These are phyloP conservation scores for Arthonia radiata DNA, from an alignment of 495 filamentous ascomycete genomes.

Conservation along the genomic window DNA sequence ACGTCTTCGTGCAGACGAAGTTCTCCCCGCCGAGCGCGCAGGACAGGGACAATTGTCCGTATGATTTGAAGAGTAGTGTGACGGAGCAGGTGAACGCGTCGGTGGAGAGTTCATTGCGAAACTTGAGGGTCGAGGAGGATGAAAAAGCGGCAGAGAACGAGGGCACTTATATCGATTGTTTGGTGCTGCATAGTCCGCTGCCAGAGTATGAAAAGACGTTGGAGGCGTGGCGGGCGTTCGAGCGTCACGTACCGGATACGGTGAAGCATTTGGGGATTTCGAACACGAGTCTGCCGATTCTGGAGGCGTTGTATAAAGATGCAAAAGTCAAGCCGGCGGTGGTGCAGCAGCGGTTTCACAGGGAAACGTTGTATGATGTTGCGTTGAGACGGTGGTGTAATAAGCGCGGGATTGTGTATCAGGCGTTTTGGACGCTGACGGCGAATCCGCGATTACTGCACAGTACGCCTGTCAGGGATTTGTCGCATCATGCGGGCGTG, in stretches of 20 bases:
- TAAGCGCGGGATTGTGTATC: conserved; percentile 34
- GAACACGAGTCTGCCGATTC: conserved; percentile 31
- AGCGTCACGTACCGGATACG: conserved; percentile 34
- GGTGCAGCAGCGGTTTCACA: conserved; percentile 56
- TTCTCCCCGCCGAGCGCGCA: conserved; percentile 40
- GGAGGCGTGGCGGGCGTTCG: conserved; percentile 36
- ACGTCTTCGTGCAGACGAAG: conserved; percentile 59
- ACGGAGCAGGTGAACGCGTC: conserved; percentile 38
- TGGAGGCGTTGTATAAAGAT: conserved; percentile 23
- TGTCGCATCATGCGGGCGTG: conserved; percentile 23
- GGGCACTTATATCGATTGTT: conserved; percentile 40
- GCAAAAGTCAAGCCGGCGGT: conserved; percentile 28
- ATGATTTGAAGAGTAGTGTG: conserved; percentile 23
- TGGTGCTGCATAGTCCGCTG: conserved; percentile 50
- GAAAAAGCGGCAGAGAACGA: conserved; percentile 9
- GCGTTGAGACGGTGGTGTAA: conserved; percentile 35
- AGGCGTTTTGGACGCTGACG: conserved; percentile 60
- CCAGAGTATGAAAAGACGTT: conserved; percentile 29
- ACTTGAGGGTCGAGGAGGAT: conserved; percentile 21
- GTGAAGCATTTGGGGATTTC: conserved; percentile 50
- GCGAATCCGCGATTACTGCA: conserved; percentile 37
- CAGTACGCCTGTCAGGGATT: conserved; percentile 21
- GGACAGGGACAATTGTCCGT: conserved; percentile 33
- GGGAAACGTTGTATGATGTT: conserved; percentile 32
- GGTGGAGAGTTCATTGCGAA: conserved; percentile 39